Conservation (phyloP, 1,284 basidiomycete genomes). For the Gymnopus androsaceus region DNA sequence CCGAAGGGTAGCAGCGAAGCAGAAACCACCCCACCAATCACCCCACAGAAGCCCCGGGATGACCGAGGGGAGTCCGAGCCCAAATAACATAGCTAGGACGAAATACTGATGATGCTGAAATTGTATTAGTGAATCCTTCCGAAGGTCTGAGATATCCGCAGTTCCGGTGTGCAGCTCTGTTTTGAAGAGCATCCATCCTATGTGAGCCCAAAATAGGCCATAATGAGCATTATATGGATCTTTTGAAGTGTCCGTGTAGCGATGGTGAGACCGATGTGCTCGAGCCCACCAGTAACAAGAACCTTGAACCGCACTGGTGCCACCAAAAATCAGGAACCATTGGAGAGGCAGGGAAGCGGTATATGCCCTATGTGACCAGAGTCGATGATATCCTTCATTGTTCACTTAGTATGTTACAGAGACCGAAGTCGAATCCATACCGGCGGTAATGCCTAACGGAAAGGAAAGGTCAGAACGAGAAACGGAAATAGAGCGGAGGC, state of each 20-base stretch:
- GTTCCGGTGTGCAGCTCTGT: slow-evolving; percentile 75
- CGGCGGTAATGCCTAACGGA: slow-evolving; percentile 58
- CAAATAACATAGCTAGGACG: slow-evolving; percentile 63
- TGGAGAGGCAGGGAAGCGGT: slow-evolving; percentile 79
- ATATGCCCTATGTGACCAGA: slow-evolving; percentile 91
- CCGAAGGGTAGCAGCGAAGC: slow-evolving; percentile 72
- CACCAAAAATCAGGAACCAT: slow-evolving; percentile 73
- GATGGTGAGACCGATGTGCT: slow-evolving; percentile 87
- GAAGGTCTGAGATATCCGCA: slow-evolving; percentile 82
- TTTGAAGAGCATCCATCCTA: slow-evolving; percentile 91
- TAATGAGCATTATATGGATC: slow-evolving; percentile 89
- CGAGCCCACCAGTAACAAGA: slow-evolving; percentile 94
- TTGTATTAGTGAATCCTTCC: slow-evolving; percentile 70
- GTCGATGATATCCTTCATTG: slow-evolving; percentile 77
- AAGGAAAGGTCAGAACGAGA: slow-evolving; percentile 19
- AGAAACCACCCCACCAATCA: slow-evolving; percentile 84
- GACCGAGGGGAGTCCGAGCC: slow-evolving; percentile 71
- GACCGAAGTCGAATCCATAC: slow-evolving; percentile 33
- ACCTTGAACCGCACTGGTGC: slow-evolving; percentile 86
- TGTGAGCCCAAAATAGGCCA: slow-evolving; percentile 81
- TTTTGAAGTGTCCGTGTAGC: slow-evolving; percentile 77
- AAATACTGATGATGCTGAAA: slow-evolving; percentile 88
- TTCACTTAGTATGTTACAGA: background rate
- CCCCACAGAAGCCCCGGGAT: slow-evolving; percentile 79
- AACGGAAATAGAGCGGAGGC: slow-evolving; percentile 13